phyloP scores from a whole-genome alignment of 2,329 filamentous ascomycete species.

The Pseudocercospora pini-densiflorae region DNA sequence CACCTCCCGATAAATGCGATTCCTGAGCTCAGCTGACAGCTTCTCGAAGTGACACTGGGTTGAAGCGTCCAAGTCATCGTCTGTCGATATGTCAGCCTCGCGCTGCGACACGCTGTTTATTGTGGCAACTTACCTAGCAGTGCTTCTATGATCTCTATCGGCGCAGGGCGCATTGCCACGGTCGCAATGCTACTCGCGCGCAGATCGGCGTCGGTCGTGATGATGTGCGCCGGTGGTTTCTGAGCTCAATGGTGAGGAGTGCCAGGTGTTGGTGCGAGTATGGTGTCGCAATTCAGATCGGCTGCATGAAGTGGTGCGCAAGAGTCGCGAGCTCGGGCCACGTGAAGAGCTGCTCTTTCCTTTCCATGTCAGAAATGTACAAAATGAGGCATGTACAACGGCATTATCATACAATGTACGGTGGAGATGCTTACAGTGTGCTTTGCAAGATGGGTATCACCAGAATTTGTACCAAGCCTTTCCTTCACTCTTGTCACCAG shows the following conservation, averaged over 20 bases:
- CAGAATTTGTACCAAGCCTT: constrained; percentile 44
- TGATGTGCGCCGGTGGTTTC: background rate
- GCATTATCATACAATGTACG: background rate
- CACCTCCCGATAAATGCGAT: too few relatives aligned
- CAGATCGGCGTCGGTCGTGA: background rate
- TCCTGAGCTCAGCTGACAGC: too few relatives aligned
- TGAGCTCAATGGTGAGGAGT: background rate
- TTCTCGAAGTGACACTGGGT: too few relatives aligned
- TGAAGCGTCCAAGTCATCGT: background rate
- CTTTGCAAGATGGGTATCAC: constrained; percentile 26
- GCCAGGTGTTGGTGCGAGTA: background rate
- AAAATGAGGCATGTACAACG: background rate
- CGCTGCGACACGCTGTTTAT: background rate
- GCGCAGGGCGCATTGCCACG: background rate
- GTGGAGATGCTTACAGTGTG: background rate
- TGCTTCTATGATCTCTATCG: background rate
- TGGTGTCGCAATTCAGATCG: background rate
- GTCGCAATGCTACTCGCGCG: background rate
- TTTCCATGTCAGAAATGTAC: background rate
- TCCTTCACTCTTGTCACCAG: constrained; percentile 30
- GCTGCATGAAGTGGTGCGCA: background rate
- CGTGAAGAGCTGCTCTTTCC: background rate
- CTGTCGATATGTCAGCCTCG: background rate
- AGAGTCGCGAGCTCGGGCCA: background rate
- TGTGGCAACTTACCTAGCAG: background rate